Conservation (phyloP, 73 alveolate genomes). For the Symbiodinium pilosum region DNA sequence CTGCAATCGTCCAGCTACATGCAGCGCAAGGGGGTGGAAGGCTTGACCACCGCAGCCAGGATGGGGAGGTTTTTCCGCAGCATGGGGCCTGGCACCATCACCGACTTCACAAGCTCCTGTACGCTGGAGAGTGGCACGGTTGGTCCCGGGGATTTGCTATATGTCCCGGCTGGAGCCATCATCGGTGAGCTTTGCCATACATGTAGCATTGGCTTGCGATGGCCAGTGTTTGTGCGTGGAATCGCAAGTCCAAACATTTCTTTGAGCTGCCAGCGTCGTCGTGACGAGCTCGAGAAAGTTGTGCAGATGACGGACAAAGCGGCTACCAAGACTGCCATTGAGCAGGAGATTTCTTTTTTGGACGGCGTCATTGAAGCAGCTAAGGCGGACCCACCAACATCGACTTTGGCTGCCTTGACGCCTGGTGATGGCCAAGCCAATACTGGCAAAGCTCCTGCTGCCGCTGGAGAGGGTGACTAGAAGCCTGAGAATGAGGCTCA, state of each 20-base stretch:
- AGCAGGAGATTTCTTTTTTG: too few relatives aligned
- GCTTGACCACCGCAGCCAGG: background rate
- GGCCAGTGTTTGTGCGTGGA: background rate
- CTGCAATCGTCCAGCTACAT: conserved; percentile 24
- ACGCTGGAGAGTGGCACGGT: background rate
- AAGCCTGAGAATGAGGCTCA: too few relatives aligned
- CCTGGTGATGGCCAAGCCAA: too few relatives aligned
- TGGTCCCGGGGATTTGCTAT: conserved; percentile 9
- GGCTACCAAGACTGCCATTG: too few relatives aligned
- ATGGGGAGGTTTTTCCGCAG: background rate
- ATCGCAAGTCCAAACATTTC: background rate
- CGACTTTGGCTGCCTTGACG: too few relatives aligned
- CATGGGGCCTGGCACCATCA: background rate
- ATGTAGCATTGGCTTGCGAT: background rate
- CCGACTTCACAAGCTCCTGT: background rate
- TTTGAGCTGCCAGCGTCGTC: background rate
- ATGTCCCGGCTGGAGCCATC: background rate
- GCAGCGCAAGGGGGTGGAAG: conserved; percentile 35
- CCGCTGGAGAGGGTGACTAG: too few relatives aligned
- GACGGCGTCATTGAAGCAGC: too few relatives aligned
- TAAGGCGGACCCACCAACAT: too few relatives aligned
- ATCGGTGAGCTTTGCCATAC: background rate
- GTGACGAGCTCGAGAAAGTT: background rate
- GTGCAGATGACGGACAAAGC: background rate
- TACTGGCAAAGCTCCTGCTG: too few relatives aligned